Base-by-base conservation (phyloP, 805 yeast species). In the Hyphopichia homilentoma region DNA sequence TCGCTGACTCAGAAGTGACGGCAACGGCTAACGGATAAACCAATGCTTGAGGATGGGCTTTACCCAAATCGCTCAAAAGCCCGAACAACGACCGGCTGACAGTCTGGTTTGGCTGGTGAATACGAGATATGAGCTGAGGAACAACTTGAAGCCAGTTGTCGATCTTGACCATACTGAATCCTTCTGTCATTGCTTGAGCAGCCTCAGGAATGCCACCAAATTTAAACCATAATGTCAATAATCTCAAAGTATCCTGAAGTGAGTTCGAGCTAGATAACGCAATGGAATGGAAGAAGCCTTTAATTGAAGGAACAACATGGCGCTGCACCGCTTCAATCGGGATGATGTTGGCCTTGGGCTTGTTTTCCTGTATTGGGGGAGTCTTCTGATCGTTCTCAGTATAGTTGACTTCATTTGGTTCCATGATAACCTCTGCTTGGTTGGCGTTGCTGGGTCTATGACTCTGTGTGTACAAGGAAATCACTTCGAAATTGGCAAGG, bases 1-100 rank as follows among this genome's bases (percentile, higher is more conserved):
- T 83, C 21, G 83, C 76, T 43, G 95, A 85, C 49, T 90, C 97
- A 0, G 96, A 85, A 42, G 93, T 89, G 31, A 89, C 87, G 8
- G 97, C 96, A 35, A 93, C 99, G 8, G 95, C 90, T 37, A 93
- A 68, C 4, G 97, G 97, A 52, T 88, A 90, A 5, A 93, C 90
- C 48, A 93, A 72, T 0, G 97, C 97, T 54, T 93, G 98, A 1
- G 99, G 98, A 59, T 93, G 97, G 1, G 90, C 90, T 44, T 84
- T 82, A 24, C 98, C 98, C 12, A 93, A 65, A 45, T 88, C 95
- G 3, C 95, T 77, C 40, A 93, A 65, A 21, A 93, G 63, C 0
- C 89, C 84, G 44, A 86, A 76, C 34, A 93, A 69, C 0, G 96
- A 77, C 32, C 81, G 72, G 41, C 94, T 79, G 11, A 93, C 96